Evolutionary conservation across 345 rosid species (phyloP).

Genomic region (Brassica juncea): DNA sequence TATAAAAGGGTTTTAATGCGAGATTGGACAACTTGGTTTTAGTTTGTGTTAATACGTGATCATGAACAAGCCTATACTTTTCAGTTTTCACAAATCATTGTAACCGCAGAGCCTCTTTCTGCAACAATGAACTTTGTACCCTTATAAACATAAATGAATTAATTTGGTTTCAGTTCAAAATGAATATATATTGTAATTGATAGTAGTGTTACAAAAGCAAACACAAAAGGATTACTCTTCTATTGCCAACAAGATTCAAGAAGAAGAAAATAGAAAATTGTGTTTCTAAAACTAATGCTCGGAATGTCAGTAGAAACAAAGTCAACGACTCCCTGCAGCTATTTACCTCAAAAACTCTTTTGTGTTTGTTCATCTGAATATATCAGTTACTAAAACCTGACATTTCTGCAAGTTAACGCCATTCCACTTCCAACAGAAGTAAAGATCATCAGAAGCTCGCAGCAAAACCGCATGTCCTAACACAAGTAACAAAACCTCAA

Average conservation of each 20-base stretch:
- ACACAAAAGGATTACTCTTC: background rate
- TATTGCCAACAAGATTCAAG: background rate
- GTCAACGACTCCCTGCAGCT: conserved; percentile 4
- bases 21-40: too few relatives aligned
- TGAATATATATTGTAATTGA: background rate
- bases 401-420: conserved; percentile 1
- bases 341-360: conserved; percentile 9
- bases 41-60: too few relatives aligned
- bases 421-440: background rate
- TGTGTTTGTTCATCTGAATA: background rate
- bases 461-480: conserved; percentile 23
- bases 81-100: background rate
- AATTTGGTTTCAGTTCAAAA: too few relatives aligned
- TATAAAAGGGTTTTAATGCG: too few relatives aligned
- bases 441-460: conserved; percentile 13
- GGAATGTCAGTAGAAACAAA: background rate
- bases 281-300: conserved; percentile 24
- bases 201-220: background rate
- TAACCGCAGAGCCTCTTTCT: background rate
- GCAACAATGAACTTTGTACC: background rate
- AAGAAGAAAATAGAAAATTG: background rate
- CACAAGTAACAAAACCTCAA: background rate
- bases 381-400: conserved; percentile 25
- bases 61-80: background rate
- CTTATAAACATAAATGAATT: background rate